A percentile compares a stretch with the other conserved stretches of the same genome.
These are phyloP conservation scores for Oryza glumipatula DNA, from an alignment of 176 grass and related monocot species.

Conservation along the genomic window DNA sequence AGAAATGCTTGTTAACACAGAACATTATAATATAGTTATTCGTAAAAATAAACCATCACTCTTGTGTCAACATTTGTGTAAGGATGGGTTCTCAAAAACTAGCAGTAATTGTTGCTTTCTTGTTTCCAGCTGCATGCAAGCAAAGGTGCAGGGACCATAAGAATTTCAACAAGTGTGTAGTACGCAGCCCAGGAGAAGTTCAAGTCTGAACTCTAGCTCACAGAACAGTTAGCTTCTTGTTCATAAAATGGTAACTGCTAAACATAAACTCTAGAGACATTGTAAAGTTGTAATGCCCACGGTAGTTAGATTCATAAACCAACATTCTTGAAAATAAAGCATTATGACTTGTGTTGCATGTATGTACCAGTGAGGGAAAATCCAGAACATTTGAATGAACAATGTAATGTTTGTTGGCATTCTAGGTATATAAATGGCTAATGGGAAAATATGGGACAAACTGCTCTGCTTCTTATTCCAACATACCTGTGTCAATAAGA, in stretches of 20 bases:
- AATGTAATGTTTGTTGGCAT: background rate
- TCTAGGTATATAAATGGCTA: background rate
- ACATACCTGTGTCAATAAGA: constrained; percentile 83
- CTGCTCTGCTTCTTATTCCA: background rate
- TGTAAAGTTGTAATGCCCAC: background rate
- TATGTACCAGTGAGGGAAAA: constrained; percentile 1
- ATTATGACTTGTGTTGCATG: background rate
- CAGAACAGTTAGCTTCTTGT: background rate
- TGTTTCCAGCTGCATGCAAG: background rate
- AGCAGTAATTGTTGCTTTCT: background rate
- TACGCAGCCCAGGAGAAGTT: constrained; percentile 2
- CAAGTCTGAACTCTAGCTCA: constrained; percentile 12
- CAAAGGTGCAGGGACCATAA: background rate
- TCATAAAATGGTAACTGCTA: no score
- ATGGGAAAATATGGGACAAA: constrained; percentile 8
- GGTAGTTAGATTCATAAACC: constrained; percentile 6
- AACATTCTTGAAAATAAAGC: constrained; percentile 22
- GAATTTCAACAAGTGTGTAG: background rate
- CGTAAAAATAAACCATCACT: background rate
- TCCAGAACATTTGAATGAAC: constrained; percentile 1
- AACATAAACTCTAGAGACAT: background rate
- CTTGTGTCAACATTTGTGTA: background rate
- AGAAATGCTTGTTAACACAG: background rate
- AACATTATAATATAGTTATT: constrained; percentile 11
- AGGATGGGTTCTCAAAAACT: constrained; percentile 15